Percentiles rank a stretch among this genome's conserved stretches.
Conservation (phyloP, 768 basidiomycete genomes). For the Naematelia aurantialba region DNA sequence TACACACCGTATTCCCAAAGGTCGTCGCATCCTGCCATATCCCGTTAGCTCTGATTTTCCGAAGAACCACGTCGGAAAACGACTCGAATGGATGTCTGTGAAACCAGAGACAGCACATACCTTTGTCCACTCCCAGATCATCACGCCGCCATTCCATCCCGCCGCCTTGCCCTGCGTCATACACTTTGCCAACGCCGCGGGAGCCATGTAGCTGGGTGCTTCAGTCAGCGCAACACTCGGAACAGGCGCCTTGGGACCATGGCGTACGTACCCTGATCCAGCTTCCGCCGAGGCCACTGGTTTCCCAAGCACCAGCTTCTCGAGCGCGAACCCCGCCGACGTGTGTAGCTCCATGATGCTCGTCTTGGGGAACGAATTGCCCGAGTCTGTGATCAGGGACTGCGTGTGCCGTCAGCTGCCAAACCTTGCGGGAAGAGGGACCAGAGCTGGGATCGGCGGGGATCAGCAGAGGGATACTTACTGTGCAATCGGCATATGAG, state of each 20-base stretch:
- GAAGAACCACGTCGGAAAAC: too few species aligned
- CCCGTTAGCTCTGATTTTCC: background rate
- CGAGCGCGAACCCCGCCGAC: slow-evolving; percentile 57
- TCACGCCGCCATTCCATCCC: slow-evolving; percentile 59
- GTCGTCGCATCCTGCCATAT: background rate
- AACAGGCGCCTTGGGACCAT: too few species aligned
- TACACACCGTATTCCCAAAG: background rate
- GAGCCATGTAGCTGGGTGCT: slow-evolving; percentile 56
- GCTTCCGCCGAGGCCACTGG: slow-evolving; percentile 59
- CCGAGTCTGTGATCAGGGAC: slow-evolving; percentile 59
- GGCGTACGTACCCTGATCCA: slow-evolving; percentile 54
- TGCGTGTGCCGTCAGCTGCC: background rate
- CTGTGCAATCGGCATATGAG: slow-evolving; percentile 9
- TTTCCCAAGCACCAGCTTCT: slow-evolving; percentile 74
- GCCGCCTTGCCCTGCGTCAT: slow-evolving; percentile 59
- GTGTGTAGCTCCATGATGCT: slow-evolving; percentile 62
- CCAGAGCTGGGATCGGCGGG: too few species aligned
- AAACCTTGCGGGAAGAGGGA: too few species aligned
- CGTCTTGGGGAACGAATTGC: slow-evolving; percentile 61
- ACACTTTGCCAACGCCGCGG: slow-evolving; percentile 60
- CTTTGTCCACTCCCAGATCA: slow-evolving; percentile 49
- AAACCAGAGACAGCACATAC: background rate
- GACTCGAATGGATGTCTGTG: too few species aligned
- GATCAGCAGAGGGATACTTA: background rate
- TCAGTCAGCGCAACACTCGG: too few species aligned